Evolutionary conservation across 805 yeast genomes (phyloP), one percentile per base, ranked within the genome.

Genomic region (Zygosaccharomyces kombuchaensis): DNA sequence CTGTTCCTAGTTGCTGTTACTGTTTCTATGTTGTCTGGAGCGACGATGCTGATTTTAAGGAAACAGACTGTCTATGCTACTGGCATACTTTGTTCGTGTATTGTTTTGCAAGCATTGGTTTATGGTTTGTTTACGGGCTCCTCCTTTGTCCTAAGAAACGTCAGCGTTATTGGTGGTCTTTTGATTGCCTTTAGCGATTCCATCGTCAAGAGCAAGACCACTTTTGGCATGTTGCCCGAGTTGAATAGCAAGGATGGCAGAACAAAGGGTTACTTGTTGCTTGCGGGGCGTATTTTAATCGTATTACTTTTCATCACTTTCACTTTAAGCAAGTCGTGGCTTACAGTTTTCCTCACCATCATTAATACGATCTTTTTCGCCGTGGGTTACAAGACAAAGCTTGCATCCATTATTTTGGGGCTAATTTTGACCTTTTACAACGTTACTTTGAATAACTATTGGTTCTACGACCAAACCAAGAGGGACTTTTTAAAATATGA

Each of bases 401-500:
- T 89, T 54, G 82, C 93, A 26, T 96, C 98, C 1, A 75, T 79
- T 16, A 65, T 80, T 41, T 65, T 80, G 47, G 86, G 90, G 19
- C 68, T 84, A 16, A 69, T 88, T 56, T 76, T 91, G 54, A 73
- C 84, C 50, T 67, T 83, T 51, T 88, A 87, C 75, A 90, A 93
- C 68, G 65, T 87, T 47, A 66, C 81, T 34, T 80, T 82, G 51
- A 91, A 93, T 72, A 87, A 87, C 59, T 91, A 88, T 74, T 91
- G 99, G 99, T 72, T 79, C 44, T 82, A 80, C 65, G 77, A 79
- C 42, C 63, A 77, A 41, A 77, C 75, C 51, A 79, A 82, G 67
- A 81, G 96, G 60, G 99, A 91, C 69, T 86, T 81, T 67, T 70
- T 88, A 65, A 86, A 86, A 67, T 93, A 90, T 67, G 98, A 90